These are phyloP conservation scores for Colletotrichum limetticola DNA, from an alignment of 2,329 filamentous ascomycete genomes.

Conservation along the genomic window DNA sequence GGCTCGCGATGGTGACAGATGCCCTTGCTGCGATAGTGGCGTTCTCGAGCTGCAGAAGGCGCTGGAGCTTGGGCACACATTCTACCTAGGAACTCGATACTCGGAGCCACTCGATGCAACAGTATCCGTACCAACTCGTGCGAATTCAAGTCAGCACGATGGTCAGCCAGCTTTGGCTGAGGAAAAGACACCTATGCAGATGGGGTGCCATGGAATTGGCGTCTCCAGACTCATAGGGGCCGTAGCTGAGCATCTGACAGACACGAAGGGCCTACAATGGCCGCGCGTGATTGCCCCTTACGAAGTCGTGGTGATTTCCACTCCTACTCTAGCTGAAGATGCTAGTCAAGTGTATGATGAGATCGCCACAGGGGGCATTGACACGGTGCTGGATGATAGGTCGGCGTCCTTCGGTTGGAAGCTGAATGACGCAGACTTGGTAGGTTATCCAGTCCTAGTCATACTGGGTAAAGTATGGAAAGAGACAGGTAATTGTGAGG, in stretches of 20 bases:
- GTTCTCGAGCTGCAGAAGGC: slow-evolving; percentile 74
- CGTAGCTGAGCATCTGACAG: slow-evolving; percentile 79
- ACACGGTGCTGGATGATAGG: slow-evolving; percentile 81
- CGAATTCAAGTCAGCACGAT: neutral
- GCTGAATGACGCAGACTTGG: slow-evolving; percentile 86
- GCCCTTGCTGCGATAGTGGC: slow-evolving; percentile 75
- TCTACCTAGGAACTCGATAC: slow-evolving; percentile 92
- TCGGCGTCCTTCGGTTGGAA: slow-evolving; percentile 81
- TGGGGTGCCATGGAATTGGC: slow-evolving; percentile 98
- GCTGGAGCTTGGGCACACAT: slow-evolving; percentile 94
- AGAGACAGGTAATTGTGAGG: slow-evolving; percentile 70
- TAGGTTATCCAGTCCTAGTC: slow-evolving; percentile 87
- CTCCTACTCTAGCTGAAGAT: slow-evolving; percentile 56
- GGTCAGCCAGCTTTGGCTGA: neutral
- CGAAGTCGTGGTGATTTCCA: slow-evolving; percentile 74
- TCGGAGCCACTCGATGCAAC: slow-evolving; percentile 77
- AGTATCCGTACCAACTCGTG: slow-evolving; percentile 59
- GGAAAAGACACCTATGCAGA: slow-evolving; percentile 70
- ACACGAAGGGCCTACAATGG: slow-evolving; percentile 85
- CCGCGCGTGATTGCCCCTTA: slow-evolving; percentile 88
- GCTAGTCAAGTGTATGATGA: slow-evolving; percentile 72
- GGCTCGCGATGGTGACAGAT: slow-evolving; percentile 75
- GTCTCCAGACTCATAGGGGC: slow-evolving; percentile 91
- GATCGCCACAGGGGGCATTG: slow-evolving; percentile 58
- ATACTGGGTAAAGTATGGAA: slow-evolving; percentile 80